These are phyloP conservation scores for Periconia sp. DNA, from an alignment of 2,329 filamentous ascomycete genomes.

Conservation along the genomic window DNA sequence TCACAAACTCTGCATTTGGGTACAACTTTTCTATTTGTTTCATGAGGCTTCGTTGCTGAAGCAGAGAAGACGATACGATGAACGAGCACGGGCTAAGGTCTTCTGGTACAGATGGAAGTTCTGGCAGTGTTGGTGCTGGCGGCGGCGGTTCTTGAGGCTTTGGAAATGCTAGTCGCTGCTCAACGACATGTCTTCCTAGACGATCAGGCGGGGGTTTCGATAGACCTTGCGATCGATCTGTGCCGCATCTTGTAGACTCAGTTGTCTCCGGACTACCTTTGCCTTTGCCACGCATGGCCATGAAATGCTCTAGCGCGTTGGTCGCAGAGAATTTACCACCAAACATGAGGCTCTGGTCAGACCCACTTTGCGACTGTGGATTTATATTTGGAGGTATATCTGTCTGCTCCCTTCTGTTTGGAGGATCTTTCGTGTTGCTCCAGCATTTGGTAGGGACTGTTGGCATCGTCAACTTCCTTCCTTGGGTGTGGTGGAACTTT, in stretches of 20 bases:
- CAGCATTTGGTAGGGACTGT: no score
- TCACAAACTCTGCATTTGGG: constrained; percentile 60
- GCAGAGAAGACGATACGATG: constrained; percentile 60
- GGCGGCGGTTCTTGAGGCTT: no score
- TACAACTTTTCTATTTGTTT: constrained; percentile 58
- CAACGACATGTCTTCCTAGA: no score
- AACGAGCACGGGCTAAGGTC: constrained; percentile 45
- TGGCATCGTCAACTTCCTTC: no score
- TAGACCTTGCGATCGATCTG: no score
- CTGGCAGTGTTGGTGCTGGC: constrained; percentile 6
- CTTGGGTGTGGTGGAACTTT: no score
- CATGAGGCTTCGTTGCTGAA: constrained; percentile 54
- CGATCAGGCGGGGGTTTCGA: no score
- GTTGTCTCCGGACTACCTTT: background rate
- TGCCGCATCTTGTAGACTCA: no score
- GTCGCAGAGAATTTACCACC: constrained; percentile 48
- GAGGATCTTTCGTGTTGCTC: no score
- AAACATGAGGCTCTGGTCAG: constrained; percentile 35
- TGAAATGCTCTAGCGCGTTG: constrained; percentile 57
- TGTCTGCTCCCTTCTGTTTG: no score
- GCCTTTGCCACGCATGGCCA: constrained; percentile 53
- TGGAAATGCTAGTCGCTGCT: no score
- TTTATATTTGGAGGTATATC: no score
- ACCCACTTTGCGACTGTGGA: constrained; percentile 1
- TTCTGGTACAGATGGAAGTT: constrained; percentile 33